These are phyloP conservation scores for Malbranchea cinnamomea DNA, from an alignment of 2,329 filamentous ascomycete species.

Conservation along the genomic window DNA sequence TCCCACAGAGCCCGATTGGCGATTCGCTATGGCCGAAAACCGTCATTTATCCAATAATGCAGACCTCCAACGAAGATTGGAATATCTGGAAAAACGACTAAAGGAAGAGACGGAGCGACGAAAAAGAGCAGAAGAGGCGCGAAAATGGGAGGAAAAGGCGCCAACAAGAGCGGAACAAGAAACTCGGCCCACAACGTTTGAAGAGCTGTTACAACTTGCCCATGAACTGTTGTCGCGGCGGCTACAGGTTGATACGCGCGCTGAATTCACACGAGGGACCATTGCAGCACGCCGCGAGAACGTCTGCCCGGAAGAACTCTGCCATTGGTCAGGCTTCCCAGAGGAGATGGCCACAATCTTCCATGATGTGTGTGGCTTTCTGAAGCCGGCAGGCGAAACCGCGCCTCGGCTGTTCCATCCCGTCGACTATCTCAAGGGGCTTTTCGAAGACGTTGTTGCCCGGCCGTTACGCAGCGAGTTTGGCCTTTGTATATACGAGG, in stretches of 20 bases:
- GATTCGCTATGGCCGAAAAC: too few species aligned
- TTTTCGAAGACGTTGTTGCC: constrained; percentile 7
- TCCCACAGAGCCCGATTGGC: too few species aligned
- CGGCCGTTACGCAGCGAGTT: constrained; percentile 12
- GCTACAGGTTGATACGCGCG: constrained; percentile 13
- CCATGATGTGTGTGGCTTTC: constrained; percentile 9
- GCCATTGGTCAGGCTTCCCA: constrained; percentile 13
- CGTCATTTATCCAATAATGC: too few species aligned
- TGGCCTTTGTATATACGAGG: constrained; percentile 12
- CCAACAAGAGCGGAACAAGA: too few species aligned
- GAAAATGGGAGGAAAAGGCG: too few species aligned
- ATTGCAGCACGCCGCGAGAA: constrained; percentile 14
- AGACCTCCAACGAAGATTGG: too few species aligned
- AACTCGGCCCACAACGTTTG: constrained; percentile 12
- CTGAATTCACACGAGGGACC: constrained; percentile 13
- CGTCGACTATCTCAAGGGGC: constrained; percentile 9
- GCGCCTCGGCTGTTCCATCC: constrained; percentile 10
- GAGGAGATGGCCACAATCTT: constrained; percentile 12
- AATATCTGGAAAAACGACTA: too few species aligned
- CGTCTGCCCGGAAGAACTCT: constrained; percentile 14
- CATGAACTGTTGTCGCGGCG: constrained; percentile 12
- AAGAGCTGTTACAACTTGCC: constrained; percentile 12
- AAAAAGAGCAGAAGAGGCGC: too few species aligned
- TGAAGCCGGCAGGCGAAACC: constrained; percentile 9
- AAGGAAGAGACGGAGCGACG: too few species aligned